A percentile compares a stretch with the other conserved stretches of the same genome.
These are phyloP conservation scores for Alternaria angustiovoidea DNA, from an alignment of 2,329 filamentous ascomycete genomes.

Conservation along the genomic window DNA sequence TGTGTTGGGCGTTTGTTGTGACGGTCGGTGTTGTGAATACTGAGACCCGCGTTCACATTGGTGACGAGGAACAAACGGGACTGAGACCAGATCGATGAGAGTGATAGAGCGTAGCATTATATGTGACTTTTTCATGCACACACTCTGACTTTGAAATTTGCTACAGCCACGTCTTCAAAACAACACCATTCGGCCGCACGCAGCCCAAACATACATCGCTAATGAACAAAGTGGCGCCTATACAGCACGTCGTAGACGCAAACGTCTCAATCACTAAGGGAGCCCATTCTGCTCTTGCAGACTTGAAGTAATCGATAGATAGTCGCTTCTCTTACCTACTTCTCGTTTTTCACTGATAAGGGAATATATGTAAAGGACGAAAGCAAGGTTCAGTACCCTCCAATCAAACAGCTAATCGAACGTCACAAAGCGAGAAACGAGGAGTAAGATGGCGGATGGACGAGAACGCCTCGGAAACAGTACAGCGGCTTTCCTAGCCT, in stretches of 20 bases:
- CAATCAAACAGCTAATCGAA: background rate
- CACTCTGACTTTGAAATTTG: background rate
- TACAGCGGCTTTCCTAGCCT: conserved; percentile 59
- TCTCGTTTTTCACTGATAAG: background rate
- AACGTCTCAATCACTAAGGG: background rate
- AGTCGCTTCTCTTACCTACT: background rate
- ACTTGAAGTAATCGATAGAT: conserved; percentile 12
- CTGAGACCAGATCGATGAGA: background rate
- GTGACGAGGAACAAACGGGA: conserved; percentile 1
- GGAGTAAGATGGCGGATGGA: background rate
- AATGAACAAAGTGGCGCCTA: conserved; percentile 8
- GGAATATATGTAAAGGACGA: conserved; percentile 12
- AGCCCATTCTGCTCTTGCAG: background rate
- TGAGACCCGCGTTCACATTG: conserved; percentile 8
- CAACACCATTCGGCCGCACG: background rate
- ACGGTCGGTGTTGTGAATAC: background rate
- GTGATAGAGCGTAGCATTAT: background rate
- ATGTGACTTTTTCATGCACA: background rate
- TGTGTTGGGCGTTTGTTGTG: conserved; percentile 12
- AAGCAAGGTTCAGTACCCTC: conserved; percentile 13
- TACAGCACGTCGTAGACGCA: background rate
- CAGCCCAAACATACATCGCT: background rate
- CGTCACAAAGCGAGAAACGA: conserved; percentile 8
- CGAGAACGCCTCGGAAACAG: conserved; percentile 4
- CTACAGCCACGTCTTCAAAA: background rate